Percentiles rank a stretch among this genome's conserved stretches.
phyloP scores from a whole-genome alignment of 2,329 filamentous ascomycete species.

The Fusarium nisikadoi region DNA sequence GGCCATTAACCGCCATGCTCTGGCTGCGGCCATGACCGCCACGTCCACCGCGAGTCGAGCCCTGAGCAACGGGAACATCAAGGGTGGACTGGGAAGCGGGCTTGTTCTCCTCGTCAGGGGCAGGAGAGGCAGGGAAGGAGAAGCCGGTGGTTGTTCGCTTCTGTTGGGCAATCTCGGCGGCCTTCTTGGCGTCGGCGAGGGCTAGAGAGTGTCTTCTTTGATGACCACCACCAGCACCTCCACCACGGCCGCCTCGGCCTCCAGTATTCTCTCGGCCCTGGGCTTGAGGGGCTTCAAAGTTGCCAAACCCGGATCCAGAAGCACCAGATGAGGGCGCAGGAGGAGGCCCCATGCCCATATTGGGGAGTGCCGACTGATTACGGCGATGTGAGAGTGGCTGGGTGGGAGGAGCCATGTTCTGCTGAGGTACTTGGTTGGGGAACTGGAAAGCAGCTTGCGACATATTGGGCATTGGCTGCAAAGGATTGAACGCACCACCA shows the following conservation, averaged over 20 bases:
- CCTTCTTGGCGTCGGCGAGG: conserved; percentile 95
- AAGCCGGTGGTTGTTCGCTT: conserved; percentile 94
- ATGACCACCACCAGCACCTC: conserved; percentile 77
- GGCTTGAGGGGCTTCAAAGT: conserved; percentile 72
- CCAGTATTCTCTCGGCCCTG: conserved; percentile 51
- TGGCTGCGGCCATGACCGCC: conserved; percentile 82
- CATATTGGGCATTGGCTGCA: conserved; percentile 84
- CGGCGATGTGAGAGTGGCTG: conserved; percentile 91
- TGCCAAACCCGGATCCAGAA: conserved; percentile 80
- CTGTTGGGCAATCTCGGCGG: conserved; percentile 94
- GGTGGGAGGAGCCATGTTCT: conserved; percentile 79
- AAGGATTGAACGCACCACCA: conserved; percentile 76
- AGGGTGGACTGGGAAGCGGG: conserved; percentile 45
- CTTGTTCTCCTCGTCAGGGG: conserved; percentile 62
- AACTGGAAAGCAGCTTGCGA: conserved; percentile 91
- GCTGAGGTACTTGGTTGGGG: conserved; percentile 78
- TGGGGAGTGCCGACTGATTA: conserved; percentile 96
- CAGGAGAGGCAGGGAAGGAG: conserved; percentile 83
- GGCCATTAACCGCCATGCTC: conserved; percentile 84
- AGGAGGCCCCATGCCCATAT: conserved; percentile 87
- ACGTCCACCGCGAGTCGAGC: conserved; percentile 64
- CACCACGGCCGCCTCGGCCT: conserved; percentile 77
- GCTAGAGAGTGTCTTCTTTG: conserved; percentile 94
- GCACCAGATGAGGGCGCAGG: conserved; percentile 93
- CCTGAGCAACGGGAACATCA: conserved; percentile 52